Evolutionary conservation across 2,329 filamentous ascomycete species (phyloP).

Genomic region (Anthostomella pinea): DNA sequence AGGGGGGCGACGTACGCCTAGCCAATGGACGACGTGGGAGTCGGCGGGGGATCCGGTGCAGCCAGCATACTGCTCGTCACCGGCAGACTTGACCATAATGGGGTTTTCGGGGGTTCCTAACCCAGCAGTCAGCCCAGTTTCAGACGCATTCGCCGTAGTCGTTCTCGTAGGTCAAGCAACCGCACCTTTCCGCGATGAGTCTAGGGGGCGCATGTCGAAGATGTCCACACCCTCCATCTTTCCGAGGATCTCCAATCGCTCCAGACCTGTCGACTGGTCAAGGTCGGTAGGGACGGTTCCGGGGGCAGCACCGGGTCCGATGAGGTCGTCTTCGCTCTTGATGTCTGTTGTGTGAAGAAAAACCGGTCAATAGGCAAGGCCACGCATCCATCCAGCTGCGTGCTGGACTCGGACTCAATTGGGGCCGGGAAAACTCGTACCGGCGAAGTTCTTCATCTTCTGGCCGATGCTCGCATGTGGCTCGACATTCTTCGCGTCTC

Average conservation of each 20-base stretch:
- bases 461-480: conserved; percentile 41
- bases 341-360: conserved; percentile 62
- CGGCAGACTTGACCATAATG: conserved; percentile 85
- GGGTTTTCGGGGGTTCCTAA: conserved; percentile 84
- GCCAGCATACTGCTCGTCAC: conserved; percentile 93
- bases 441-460: conserved; percentile 41
- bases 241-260: conserved; percentile 97
- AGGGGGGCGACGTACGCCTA: conserved; percentile 65
- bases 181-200: conserved; percentile 80
- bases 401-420: conserved; percentile 10
- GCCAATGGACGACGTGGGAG: conserved; percentile 87
- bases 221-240: conserved; percentile 99
- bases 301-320: conserved; percentile 75
- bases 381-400: neutral
- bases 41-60: conserved; percentile 94
- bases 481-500: conserved; percentile 45
- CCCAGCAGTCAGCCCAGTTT: conserved; percentile 22
- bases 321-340: conserved; percentile 75
- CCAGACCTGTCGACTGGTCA: conserved; percentile 94
- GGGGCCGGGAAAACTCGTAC: conserved; percentile 37
- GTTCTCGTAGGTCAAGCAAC: neutral
- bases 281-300: conserved; percentile 90
- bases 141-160: conserved; percentile 3
- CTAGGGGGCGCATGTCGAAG: conserved; percentile 97
- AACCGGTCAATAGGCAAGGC: conserved; percentile 17